Base-by-base conservation (phyloP, 352 stramenopile genomes). In the Pythium diclinum region DNA sequence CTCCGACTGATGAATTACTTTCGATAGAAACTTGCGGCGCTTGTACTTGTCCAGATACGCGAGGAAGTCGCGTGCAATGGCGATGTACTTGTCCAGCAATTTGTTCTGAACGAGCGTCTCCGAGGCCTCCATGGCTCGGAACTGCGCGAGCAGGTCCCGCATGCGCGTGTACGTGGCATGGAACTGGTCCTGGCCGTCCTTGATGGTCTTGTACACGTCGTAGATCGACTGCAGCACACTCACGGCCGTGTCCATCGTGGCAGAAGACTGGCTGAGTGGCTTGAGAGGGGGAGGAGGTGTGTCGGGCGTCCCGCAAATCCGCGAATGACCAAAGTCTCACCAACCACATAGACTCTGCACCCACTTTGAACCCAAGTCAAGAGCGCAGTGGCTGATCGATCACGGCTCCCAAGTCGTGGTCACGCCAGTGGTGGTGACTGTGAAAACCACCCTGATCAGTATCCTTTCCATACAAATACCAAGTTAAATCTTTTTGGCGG, bases 181-280 rank as follows among this genome's bases (percentile, higher is more conserved):
- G 59, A 65, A 58, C 47, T 58, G 46, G 47, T 65, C 59, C 38
- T 65, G 59, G 36, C 48, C 59, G 36, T 65, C 59, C n/a, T 65
- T 58, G 48, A 65, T 59, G 17, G 16, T 48, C 16, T 53, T 65
- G 59, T 65, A 65, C 23, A 65, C 59, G 44, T 54, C 38, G 17
- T 56, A 65, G 49, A 65, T 54, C 19, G 33, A 51, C 49, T 42
- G 17, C 1, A 59, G 34, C 13, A 65, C 28, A 4, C 32, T 53
- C 28, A 59, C 25, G 23, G 59, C 59, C 23, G 54, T 55, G 47
- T 65, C 59, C 59, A 59, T 59, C 9, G 42, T 56, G 56, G 21
- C 16, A 28, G 25, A 28, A 28, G 25, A 28, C 25, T 28, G 25
- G 3, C 25, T 28, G 25, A 3, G 3, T n/a, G n/a, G n/a, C n/a